Percentiles rank a stretch among this genome's conserved stretches.
phyloP scores from a whole-genome alignment of 2,329 filamentous ascomycete genomes.

The Colletotrichum abscissum region DNA sequence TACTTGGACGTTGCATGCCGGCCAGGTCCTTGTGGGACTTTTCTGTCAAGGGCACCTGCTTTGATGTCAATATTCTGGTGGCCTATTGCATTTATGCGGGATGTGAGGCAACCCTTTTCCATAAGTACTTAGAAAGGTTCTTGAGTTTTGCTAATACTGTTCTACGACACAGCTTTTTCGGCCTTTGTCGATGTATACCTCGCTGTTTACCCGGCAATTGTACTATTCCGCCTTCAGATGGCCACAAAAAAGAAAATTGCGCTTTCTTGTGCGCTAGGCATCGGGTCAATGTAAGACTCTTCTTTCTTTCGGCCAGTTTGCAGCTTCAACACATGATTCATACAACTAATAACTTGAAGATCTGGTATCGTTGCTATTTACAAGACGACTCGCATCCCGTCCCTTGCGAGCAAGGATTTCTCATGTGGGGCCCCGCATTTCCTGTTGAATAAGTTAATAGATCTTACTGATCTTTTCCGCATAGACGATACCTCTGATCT shows the following conservation, averaged over 20 bases:
- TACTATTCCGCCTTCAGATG: slow-evolving; percentile 51
- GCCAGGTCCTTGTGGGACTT: slow-evolving; percentile 51
- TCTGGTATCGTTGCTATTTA: slow-evolving; percentile 44
- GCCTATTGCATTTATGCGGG: slow-evolving; percentile 53
- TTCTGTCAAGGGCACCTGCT: slow-evolving; percentile 47
- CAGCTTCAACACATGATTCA: neutral
- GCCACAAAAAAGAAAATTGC: slow-evolving; percentile 53
- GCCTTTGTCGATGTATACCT: slow-evolving; percentile 54
- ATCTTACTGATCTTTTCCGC: too few species aligned
- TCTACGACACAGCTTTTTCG: slow-evolving; percentile 42
- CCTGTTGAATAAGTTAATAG: too few species aligned
- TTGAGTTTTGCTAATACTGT: too few species aligned
- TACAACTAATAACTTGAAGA: neutral
- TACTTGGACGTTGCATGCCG: slow-evolving; percentile 56
- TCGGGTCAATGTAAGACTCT: slow-evolving; percentile 47
- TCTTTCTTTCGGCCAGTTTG: neutral
- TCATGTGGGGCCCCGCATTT: slow-evolving; percentile 33
- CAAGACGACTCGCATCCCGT: slow-evolving; percentile 49
- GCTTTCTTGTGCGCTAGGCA: slow-evolving; percentile 49
- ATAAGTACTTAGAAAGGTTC: too few species aligned
- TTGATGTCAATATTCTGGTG: slow-evolving; percentile 47
- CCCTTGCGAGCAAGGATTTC: slow-evolving; percentile 39
- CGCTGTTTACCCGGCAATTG: slow-evolving; percentile 52
- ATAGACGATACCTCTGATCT: slow-evolving; percentile 52
- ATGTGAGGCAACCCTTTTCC: slow-evolving; percentile 39